These are phyloP conservation scores for Gentiana macrophylla DNA, from an alignment of 257 asterid genomes.

Conservation along the genomic window DNA sequence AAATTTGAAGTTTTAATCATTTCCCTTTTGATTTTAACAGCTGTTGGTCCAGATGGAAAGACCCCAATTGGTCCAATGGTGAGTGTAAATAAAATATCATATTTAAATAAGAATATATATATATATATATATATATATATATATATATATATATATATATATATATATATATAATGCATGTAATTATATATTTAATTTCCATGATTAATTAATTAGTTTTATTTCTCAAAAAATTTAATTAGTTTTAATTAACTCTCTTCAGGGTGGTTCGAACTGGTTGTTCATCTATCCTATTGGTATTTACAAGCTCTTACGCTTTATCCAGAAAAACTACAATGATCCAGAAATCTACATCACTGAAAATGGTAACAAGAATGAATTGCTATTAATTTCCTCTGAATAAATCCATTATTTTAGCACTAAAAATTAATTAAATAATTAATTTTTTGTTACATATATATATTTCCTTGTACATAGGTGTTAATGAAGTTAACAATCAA, in stretches of 20 bases:
- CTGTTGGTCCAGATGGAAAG: slow-evolving; percentile 9
- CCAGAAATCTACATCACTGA: slow-evolving; percentile 25
- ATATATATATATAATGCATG: not conserved
- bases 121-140: not conserved
- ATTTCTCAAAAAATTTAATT: not conserved
- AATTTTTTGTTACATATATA: not conserved
- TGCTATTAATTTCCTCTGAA: not conserved
- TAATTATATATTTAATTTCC: too few species aligned
- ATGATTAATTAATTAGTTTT: too few species aligned
- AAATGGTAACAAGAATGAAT: slow-evolving; percentile 12
- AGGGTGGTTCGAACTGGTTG: slow-evolving; percentile 23
- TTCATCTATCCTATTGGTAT: slow-evolving; percentile 20
- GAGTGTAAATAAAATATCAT: not conserved
- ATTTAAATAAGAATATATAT: not conserved
- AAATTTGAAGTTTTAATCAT: not conserved
- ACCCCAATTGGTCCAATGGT: slow-evolving; percentile 16
- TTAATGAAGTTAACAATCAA: slow-evolving; percentile 9
- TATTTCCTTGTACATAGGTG: slow-evolving; percentile 1
- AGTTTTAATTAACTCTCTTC: not conserved
- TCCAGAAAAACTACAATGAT: slow-evolving; percentile 8
- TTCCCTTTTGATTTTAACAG: not conserved
- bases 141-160: not conserved
- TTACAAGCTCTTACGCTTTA: slow-evolving; percentile 6
- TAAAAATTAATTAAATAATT: too few species aligned
- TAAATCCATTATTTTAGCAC: not conserved